Evolutionary conservation across 176 grass and related monocot species (phyloP).

Genomic region (Musa beccarii): DNA sequence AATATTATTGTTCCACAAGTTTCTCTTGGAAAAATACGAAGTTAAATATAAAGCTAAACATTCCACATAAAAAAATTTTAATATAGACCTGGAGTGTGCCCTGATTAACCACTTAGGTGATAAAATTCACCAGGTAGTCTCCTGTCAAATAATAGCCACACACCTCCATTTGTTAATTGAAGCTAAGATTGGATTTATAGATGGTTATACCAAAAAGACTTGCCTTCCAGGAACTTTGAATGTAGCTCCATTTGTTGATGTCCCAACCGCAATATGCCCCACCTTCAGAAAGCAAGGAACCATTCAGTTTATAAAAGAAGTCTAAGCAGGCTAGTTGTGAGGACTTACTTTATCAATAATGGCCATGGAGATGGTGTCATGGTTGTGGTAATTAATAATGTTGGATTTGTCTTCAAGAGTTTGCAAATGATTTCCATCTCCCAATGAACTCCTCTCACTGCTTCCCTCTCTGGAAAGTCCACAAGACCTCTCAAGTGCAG

Average conservation of each 20-base stretch:
- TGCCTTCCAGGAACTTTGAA: slow-evolving; percentile 95
- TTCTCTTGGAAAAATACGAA: neutral
- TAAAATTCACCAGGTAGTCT: neutral
- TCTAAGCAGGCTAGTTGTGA: neutral
- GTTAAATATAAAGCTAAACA: neutral
- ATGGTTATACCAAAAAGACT: slow-evolving; percentile 15
- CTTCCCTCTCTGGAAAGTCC: neutral
- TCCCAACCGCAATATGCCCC: slow-evolving; percentile 79
- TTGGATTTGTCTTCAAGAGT: slow-evolving; percentile 22
- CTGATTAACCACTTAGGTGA: neutral
- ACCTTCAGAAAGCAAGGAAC: slow-evolving; percentile 35
- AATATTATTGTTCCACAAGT: neutral
- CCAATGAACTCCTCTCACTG: slow-evolving; percentile 7
- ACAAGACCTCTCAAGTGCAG: slow-evolving; percentile 14
- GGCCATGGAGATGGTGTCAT: slow-evolving; percentile 94
- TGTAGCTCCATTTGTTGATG: slow-evolving; percentile 87
- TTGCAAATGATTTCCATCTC: slow-evolving; percentile 25
- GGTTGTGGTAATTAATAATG: slow-evolving; percentile 47
- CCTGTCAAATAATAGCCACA: neutral
- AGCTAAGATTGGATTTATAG: neutral
- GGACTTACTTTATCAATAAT: slow-evolving; percentile 68
- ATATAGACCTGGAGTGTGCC: neutral
- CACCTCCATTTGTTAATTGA: neutral
- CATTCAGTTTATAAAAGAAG: slow-evolving; percentile 24
- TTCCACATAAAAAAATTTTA: no score